These are phyloP conservation scores for Phaeosphaeria sp. DNA, from an alignment of 2,329 filamentous ascomycete species.

Conservation along the genomic window DNA sequence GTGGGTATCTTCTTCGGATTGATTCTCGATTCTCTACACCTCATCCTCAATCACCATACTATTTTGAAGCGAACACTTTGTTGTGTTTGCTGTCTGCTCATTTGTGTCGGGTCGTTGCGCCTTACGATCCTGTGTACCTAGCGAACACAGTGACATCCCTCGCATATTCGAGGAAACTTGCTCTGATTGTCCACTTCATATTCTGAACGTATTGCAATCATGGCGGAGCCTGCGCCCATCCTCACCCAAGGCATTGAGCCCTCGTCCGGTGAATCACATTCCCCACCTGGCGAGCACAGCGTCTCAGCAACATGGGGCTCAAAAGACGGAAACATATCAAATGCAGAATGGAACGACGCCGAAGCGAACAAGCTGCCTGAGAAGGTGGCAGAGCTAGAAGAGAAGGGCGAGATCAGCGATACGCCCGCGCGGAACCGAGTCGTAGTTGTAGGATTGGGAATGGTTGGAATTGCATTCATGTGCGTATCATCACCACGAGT, in stretches of 20 bases:
- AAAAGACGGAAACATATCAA: conserved; percentile 48
- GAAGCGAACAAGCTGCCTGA: conserved; percentile 56
- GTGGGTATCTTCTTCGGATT: background rate
- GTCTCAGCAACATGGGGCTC: conserved; percentile 33
- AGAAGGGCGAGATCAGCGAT: conserved; percentile 37
- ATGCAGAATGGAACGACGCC: conserved; percentile 54
- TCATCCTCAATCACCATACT: background rate
- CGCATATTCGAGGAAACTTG: background rate
- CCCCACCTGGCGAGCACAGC: conserved; percentile 30
- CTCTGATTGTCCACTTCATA: too few relatives aligned
- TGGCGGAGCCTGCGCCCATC: conserved; percentile 35
- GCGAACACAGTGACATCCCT: background rate
- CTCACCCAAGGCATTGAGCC: conserved; percentile 43
- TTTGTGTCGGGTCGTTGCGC: background rate
- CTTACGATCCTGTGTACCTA: background rate
- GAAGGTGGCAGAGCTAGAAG: conserved; percentile 46
- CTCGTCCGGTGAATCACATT: conserved; percentile 39
- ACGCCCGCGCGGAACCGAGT: conserved; percentile 64
- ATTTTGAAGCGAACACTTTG: conserved; percentile 5
- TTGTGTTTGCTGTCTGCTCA: conserved; percentile 2
- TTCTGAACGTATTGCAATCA: conserved; percentile 5
- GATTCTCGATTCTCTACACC: background rate
- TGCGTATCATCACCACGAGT: conserved; percentile 41
- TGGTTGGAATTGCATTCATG: conserved; percentile 92
- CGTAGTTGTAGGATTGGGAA: conserved; percentile 86